Conservation (phyloP, 2,329 filamentous ascomycete genomes). For the Colletotrichum filicis region DNA sequence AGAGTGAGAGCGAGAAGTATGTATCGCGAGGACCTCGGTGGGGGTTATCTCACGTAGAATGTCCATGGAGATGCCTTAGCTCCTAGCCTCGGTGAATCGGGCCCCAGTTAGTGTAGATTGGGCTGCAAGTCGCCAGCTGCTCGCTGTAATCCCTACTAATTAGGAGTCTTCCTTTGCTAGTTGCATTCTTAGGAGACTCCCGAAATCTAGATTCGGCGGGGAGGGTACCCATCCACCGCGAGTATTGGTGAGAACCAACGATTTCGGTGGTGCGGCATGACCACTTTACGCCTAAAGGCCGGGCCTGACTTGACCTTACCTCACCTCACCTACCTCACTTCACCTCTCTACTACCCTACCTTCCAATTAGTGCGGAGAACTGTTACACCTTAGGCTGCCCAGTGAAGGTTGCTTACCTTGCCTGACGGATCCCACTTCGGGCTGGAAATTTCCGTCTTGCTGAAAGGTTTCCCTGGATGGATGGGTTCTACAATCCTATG, state of each 20-base stretch:
- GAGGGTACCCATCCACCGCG: background rate
- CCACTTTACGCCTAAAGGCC: slow-evolving; percentile 23
- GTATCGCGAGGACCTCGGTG: background rate
- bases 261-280: background rate
- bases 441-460: background rate
- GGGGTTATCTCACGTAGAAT: background rate
- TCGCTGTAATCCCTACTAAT: slow-evolving; percentile 40
- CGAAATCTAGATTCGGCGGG: background rate
- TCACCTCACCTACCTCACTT: background rate
- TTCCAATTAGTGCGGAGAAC: background rate
- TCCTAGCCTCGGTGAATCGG: background rate
- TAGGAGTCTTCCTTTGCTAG: slow-evolving; percentile 27
- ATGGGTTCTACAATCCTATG: background rate
- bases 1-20: background rate
- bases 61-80: background rate
- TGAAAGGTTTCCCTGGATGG: background rate
- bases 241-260: slow-evolving; percentile 1
- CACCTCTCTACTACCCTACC: background rate
- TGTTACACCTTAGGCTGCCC: background rate
- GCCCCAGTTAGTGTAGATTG: slow-evolving; percentile 35
- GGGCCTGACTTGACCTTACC: slow-evolving; percentile 23
- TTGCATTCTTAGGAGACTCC: slow-evolving; percentile 4
- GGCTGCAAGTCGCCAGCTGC: slow-evolving; percentile 44
- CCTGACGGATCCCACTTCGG: background rate
- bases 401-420: background rate